These are phyloP conservation scores for Arctostaphylos glauca DNA, from an alignment of 148 eudicot genomes.

Conservation along the genomic window DNA sequence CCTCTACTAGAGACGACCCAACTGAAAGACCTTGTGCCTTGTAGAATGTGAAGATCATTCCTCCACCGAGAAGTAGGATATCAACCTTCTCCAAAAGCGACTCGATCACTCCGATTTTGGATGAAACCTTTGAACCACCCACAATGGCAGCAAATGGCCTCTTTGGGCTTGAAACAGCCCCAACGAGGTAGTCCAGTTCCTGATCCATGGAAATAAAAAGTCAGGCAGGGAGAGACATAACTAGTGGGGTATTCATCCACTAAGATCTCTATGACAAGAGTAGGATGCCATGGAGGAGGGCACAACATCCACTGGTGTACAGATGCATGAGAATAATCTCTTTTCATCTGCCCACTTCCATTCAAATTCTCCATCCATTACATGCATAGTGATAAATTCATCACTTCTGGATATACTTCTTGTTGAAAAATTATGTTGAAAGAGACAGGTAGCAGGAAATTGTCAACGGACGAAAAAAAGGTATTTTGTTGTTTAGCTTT, in stretches of 20 bases:
- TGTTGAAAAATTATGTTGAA: background rate
- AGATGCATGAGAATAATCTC: background rate
- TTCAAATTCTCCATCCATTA: background rate
- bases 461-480: no score
- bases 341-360: background rate
- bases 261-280: background rate
- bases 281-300: background rate
- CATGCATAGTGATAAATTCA: background rate
- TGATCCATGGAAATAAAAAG: constrained; percentile 23
- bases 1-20: constrained; percentile 88
- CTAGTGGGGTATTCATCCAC: background rate
- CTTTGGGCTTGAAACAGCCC: constrained; percentile 79
- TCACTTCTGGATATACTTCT: background rate
- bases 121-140: constrained; percentile 87
- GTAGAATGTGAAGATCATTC: constrained; percentile 91
- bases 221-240: background rate
- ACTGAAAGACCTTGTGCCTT: constrained; percentile 90
- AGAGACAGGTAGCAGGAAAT: background rate
- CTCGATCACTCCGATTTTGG: constrained; percentile 82
- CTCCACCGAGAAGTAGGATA: constrained; percentile 83
- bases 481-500: no score
- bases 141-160: constrained; percentile 94
- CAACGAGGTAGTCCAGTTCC: constrained; percentile 93
- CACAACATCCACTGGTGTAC: constrained; percentile 1
- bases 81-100: constrained; percentile 83